Percentiles rank a stretch among this genome's conserved stretches.
phyloP scores from a whole-genome alignment of 352 stramenopile genomes.

The Hyaloperonospora arabidopsidis region DNA sequence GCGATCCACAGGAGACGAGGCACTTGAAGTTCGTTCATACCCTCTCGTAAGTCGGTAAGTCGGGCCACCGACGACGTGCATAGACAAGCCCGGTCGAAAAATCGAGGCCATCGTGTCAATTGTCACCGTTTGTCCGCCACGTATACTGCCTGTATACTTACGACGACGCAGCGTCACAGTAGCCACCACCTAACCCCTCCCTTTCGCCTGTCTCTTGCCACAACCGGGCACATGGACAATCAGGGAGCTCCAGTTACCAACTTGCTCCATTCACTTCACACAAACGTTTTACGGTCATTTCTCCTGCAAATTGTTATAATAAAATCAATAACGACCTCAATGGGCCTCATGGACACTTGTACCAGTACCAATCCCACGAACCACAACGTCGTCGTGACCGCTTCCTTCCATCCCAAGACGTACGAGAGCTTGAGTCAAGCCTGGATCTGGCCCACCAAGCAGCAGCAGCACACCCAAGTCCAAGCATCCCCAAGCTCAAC shows the following conservation, averaged over 20 bases:
- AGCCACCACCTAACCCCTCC: not conserved
- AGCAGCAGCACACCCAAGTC: constrained; percentile 18
- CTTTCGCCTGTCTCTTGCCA: not conserved
- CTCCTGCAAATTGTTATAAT: not conserved
- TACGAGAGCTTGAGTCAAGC: constrained; percentile 34
- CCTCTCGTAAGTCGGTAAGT: too few species aligned
- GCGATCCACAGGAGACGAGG: too few species aligned
- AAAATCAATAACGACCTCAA: not conserved
- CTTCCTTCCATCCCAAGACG: constrained; percentile 22
- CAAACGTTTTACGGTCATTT: not conserved
- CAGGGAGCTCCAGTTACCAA: not conserved
- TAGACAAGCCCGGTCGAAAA: too few species aligned
- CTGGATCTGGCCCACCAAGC: constrained; percentile 31
- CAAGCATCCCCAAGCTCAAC: constrained; percentile 12
- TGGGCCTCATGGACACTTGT: not conserved
- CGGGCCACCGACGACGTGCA: too few species aligned
- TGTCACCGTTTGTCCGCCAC: too few species aligned
- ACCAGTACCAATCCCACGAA: constrained; percentile 17
- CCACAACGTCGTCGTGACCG: constrained; percentile 10
- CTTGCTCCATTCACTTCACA: not conserved
- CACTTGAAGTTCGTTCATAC: too few species aligned
- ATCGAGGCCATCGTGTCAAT: too few species aligned
- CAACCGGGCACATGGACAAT: not conserved
- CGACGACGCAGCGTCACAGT: not conserved
- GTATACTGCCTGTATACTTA: not conserved